Conservation (phyloP, 106 monocot species). For the Dendrobium huoshanense region DNA sequence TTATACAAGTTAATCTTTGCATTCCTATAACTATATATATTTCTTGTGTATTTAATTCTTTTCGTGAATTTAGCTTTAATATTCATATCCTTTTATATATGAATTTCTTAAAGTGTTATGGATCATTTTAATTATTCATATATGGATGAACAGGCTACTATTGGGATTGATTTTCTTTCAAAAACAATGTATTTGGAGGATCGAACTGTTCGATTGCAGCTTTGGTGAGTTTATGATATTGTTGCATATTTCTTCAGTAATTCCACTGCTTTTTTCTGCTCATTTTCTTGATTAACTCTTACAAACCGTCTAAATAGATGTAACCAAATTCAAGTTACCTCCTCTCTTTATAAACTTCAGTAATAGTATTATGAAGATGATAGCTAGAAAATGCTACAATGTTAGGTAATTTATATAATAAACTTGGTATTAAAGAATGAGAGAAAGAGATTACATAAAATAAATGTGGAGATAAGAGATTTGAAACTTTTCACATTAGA, state of each 20-base stretch:
- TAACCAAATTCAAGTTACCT: background rate
- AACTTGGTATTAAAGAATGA: no score
- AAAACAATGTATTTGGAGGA: slow-evolving; percentile 33
- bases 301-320: background rate
- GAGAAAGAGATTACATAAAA: no score
- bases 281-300: background rate
- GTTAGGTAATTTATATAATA: no score
- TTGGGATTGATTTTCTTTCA: slow-evolving; percentile 32
- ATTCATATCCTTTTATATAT: background rate
- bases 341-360: background rate
- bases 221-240: slow-evolving; percentile 15
- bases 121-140: background rate
- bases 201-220: slow-evolving; percentile 25
- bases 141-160: slow-evolving; percentile 21
- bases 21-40: background rate
- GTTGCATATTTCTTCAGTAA: background rate
- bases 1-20: background rate
- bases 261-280: background rate
- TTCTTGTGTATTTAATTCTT: background rate
- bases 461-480: no score
- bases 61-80: background rate
- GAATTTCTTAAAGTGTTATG: background rate
- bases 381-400: background rate
- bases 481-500: no score
- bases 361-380: background rate